phyloP scores from a whole-genome alignment of 2,329 filamentous ascomycete species.

The Epichloe coenophiala region DNA sequence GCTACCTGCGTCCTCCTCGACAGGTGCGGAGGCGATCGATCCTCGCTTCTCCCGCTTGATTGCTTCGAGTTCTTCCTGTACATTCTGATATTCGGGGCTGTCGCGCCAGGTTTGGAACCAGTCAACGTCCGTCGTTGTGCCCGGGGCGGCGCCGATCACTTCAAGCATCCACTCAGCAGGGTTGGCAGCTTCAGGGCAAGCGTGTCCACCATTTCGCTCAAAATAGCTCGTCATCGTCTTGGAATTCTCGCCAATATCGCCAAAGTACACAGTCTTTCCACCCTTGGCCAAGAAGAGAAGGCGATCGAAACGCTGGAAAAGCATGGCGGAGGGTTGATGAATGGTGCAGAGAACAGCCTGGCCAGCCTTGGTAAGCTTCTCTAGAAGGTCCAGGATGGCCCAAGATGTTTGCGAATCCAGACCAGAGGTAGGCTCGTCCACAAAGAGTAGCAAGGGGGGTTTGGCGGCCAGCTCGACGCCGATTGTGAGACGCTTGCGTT shows the following conservation, averaged over 20 bases:
- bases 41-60: constrained; percentile 37
- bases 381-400: constrained; percentile 77
- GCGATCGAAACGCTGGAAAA: constrained; percentile 83
- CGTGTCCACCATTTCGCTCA: constrained; percentile 52
- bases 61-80: constrained; percentile 43
- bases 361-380: constrained; percentile 78
- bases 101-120: constrained; percentile 51
- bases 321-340: constrained; percentile 89
- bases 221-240: constrained; percentile 60
- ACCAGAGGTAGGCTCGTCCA: constrained; percentile 91
- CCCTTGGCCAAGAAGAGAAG: constrained; percentile 66
- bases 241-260: constrained; percentile 61
- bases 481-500: constrained; percentile 71
- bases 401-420: constrained; percentile 88
- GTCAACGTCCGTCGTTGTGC: constrained; percentile 47
- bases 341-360: constrained; percentile 96
- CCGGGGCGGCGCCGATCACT: constrained; percentile 49
- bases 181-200: constrained; percentile 57
- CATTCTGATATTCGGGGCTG: constrained; percentile 39
- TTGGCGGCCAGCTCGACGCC: constrained; percentile 93
- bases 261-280: constrained; percentile 70
- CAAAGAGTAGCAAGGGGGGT: constrained; percentile 71
- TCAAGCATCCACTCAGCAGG: constrained; percentile 72
- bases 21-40: constrained; percentile 3
- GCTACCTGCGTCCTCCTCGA: constrained; percentile 15